Evolutionary conservation across 441 rosid species (phyloP), one percentile per base, ranked within the genome.

Genomic region (Lepidium campestre): DNA sequence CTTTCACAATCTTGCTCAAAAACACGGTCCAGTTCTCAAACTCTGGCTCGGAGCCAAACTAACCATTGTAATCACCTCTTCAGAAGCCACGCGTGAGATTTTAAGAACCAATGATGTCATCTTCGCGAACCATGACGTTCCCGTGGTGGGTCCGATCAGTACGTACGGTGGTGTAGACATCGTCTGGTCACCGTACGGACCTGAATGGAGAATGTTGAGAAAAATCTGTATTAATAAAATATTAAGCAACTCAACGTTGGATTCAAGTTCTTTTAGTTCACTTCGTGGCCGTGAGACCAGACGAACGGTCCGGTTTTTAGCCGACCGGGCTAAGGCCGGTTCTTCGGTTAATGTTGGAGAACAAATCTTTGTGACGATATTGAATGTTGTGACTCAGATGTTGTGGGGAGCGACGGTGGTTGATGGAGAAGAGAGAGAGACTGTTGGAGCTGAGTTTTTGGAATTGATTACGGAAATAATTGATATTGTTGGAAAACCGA

Each of bases 181-280:
- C 7, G 77, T 39, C 1, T 82, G 75, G 78, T 73, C 67, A 34
- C 79, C 82, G 0, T 77, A 80, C 22, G 85, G 86, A 12, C 81
- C 81, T 0, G 79, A 74, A 61, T 84, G 85, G 86, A 63, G 85
- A 60, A 79, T 75, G 82, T 54, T 84, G 55, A 75, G 82, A 57
- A 84, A 74, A 45, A 69, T 77, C 6, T 80, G 86, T 13, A 72
- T 70, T 2, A 17, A 41, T 22, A 80, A 41, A 68, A 68, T 84
- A 71, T 76, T 84, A 9, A 80, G 82, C 62, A 78, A 63, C 37
- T 20, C 46, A 14, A 77, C 67, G 19, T 34, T 84, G 66, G 86
- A 84, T 67, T 68, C 77, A 45, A 45, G 1, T 45, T 10, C 27
- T 45, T 46, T 46, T 3, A 10, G 12, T 20, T 11, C 9, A 20